Evolutionary conservation across 495 filamentous ascomycete species (phyloP), one percentile per base, ranked within the genome.

Genomic region (Podospora comata): DNA sequence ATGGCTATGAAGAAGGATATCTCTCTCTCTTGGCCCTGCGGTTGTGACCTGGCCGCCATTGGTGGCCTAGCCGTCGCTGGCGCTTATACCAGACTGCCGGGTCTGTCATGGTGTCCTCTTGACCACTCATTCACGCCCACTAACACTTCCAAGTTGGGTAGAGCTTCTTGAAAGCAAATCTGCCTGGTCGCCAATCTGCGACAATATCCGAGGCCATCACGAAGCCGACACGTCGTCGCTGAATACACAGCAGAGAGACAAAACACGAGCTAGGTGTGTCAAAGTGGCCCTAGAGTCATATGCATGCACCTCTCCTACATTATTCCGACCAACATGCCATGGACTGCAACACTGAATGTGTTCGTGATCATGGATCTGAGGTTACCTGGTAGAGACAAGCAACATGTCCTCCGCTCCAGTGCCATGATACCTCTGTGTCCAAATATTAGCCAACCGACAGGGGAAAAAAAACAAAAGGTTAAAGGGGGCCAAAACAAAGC

Each of bases 51-150:
- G 18, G 4, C 61, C 32, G 30, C 32, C 4, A 60, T 60, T 57
- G 48, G 62, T 56, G 60, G 62, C 53, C 60, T 39, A 48, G 65
- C 62, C 53, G 53, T 57, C 39, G 60, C 30, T 59, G 69, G 69
- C 66, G 69, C 69, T 71, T 71, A 32, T 11, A 44, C 66, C 69
- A 20, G 15, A 11, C 32, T 28, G 32, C 48, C 57, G 62, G 66
- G 66, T 34, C 65, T 23, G 30, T 56, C 54, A 64, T 54, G 59
- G 5, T n/a, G 20, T 11, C 9, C 7, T 48, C 2, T 48, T 11
- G 15, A 48, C 39, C 39, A 48, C 39, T 16, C 39, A 48, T 48
- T 48, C 9, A n/a, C 13, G 48, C 69, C 65, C 65, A 67, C 67
- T 56, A 27, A 19, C 13, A 6, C 7, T 18, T 48, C 0, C 39